phyloP scores from a whole-genome alignment of 257 asterid genomes.

The Fraxinus americana region DNA sequence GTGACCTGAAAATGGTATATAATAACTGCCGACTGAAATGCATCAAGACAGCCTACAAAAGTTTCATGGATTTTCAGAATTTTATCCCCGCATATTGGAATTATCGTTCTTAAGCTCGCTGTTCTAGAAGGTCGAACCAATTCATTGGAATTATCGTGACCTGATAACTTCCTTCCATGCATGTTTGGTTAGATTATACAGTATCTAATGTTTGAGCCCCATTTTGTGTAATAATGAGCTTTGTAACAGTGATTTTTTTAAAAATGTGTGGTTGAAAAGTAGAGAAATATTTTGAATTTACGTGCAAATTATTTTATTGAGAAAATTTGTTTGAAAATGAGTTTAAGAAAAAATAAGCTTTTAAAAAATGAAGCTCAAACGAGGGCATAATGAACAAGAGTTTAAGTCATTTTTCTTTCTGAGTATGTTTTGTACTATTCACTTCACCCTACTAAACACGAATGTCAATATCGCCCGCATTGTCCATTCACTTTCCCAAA shows the following conservation, averaged over 20 bases:
- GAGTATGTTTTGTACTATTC: no score
- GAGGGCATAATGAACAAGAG: not conserved
- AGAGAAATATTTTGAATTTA: no score
- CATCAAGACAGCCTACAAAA: not conserved
- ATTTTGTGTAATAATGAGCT: no score
- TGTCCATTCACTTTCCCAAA: not conserved
- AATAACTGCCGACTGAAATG: constrained; percentile 26
- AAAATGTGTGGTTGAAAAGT: no score
- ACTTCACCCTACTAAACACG: no score
- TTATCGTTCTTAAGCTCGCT: constrained; percentile 18
- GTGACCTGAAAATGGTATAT: constrained; percentile 1
- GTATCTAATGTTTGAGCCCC: not conserved
- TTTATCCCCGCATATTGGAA: constrained; percentile 14
- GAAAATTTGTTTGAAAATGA: no score
- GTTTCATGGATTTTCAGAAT: not conserved
- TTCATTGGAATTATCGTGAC: not conserved
- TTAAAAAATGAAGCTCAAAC: no score
- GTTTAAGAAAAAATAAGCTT: no score
- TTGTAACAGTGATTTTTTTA: no score
- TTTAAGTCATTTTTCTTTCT: no score
- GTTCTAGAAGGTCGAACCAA: not conserved
- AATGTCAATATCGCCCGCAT: no score
- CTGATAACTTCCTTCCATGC: not conserved
- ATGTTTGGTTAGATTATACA: not conserved
- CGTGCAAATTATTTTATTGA: no score